Percentiles rank a stretch among this genome's conserved stretches.
phyloP scores from a whole-genome alignment of 176 grass and related monocot species.

The Puya raimondii region DNA sequence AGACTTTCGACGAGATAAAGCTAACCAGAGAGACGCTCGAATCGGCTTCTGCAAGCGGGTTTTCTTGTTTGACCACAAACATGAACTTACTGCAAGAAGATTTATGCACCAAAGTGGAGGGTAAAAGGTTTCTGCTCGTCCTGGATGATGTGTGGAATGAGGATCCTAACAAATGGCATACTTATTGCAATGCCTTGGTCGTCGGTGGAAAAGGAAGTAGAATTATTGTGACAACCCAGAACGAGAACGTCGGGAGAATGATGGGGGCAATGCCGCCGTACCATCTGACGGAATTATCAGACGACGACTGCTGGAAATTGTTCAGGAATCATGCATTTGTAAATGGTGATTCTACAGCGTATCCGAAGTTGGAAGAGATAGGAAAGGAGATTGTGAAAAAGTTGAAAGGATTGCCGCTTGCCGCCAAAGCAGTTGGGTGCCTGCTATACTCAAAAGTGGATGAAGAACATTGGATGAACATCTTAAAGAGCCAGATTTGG shows the following conservation, averaged over 20 bases:
- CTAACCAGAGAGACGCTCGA: slow-evolving; percentile 64
- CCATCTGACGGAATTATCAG: slow-evolving; percentile 45
- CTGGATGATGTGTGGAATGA: slow-evolving; percentile 90
- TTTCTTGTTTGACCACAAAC: slow-evolving; percentile 35
- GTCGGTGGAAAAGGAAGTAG: slow-evolving; percentile 37
- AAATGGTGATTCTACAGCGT: slow-evolving; percentile 29
- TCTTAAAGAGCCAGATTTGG: slow-evolving; percentile 75
- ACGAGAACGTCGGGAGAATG: slow-evolving; percentile 45
- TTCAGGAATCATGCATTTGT: slow-evolving; percentile 72
- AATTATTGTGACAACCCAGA: slow-evolving; percentile 60
- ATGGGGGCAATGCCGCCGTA: slow-evolving; percentile 40
- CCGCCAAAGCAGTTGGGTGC: slow-evolving; percentile 65
- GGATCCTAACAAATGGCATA: slow-evolving; percentile 48
- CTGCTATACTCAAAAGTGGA: slow-evolving; percentile 38
- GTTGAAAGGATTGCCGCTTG: slow-evolving; percentile 66
- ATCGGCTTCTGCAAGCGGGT: slow-evolving; percentile 27
- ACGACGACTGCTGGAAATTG: slow-evolving; percentile 59
- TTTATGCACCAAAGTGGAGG: slow-evolving; percentile 41
- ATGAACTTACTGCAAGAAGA: slow-evolving; percentile 63
- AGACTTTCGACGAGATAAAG: slow-evolving; percentile 63
- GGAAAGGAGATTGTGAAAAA: slow-evolving; percentile 72
- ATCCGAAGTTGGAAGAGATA: slow-evolving; percentile 54
- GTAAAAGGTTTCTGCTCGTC: slow-evolving; percentile 63
- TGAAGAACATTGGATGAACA: slow-evolving; percentile 50
- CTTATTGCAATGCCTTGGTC: slow-evolving; percentile 38